These are phyloP conservation scores for Conticribra guillardii DNA, from an alignment of 108 stramenopile genomes.

Conservation along the genomic window DNA sequence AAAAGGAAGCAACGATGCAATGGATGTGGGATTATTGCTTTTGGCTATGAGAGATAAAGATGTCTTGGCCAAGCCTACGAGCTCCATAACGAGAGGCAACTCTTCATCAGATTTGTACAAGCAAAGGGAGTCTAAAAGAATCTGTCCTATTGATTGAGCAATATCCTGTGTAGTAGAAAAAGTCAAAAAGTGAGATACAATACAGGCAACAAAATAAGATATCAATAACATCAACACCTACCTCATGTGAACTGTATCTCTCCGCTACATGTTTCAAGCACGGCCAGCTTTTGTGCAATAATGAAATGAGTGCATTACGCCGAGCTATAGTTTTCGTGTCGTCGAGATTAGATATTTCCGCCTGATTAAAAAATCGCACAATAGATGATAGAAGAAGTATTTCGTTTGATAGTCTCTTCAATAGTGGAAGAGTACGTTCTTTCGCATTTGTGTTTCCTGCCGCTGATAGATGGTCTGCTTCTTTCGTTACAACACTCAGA, in stretches of 20 bases:
- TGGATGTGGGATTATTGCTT: slow-evolving; percentile 11
- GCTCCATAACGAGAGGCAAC: slow-evolving; percentile 18
- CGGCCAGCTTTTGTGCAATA: slow-evolving; percentile 57
- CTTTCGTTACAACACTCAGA: slow-evolving; percentile 43
- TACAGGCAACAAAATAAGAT: background rate
- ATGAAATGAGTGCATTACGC: slow-evolving; percentile 21
- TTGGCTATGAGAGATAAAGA: slow-evolving; percentile 1
- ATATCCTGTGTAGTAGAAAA: no score
- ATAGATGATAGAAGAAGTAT: slow-evolving; percentile 52
- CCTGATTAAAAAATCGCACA: slow-evolving; percentile 42
- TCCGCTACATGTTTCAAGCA: slow-evolving; percentile 38
- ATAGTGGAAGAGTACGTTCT: slow-evolving; percentile 15
- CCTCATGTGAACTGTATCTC: slow-evolving; percentile 44
- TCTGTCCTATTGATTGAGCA: slow-evolving; percentile 20
- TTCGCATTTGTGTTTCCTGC: slow-evolving; percentile 1
- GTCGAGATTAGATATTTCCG: slow-evolving; percentile 13
- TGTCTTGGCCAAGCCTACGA: slow-evolving; percentile 13
- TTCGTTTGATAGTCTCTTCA: slow-evolving; percentile 59
- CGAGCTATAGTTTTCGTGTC: background rate
- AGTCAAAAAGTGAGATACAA: background rate
- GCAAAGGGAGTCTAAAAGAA: slow-evolving; percentile 16
- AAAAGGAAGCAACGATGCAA: slow-evolving; percentile 22
- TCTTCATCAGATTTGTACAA: slow-evolving; percentile 22
- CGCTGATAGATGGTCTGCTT: slow-evolving; percentile 42
- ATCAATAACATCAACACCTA: no score